Evolutionary conservation across 306 rosid genomes (phyloP).

Genomic region (cucumber (Cucumis sativus)): DNA sequence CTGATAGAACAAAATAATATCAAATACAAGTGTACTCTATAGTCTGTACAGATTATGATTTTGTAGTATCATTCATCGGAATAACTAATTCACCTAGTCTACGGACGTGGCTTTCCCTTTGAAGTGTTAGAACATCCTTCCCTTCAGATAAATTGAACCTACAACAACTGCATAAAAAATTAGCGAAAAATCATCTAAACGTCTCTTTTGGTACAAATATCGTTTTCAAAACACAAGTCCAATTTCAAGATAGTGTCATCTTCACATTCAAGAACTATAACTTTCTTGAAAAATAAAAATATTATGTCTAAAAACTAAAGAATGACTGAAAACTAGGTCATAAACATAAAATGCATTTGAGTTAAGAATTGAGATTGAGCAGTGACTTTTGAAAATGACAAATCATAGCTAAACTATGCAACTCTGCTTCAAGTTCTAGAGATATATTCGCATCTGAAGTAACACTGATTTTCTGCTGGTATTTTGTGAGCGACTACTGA

Average conservation of each 20-base stretch:
- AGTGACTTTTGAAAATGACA: neutral
- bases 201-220: neutral
- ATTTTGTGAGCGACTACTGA: neutral
- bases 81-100: conserved; percentile 37
- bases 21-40: neutral
- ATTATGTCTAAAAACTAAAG: neutral
- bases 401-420: neutral
- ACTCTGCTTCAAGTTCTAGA: neutral
- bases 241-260: neutral
- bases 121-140: conserved; percentile 52
- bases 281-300: neutral
- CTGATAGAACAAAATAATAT: conserved; percentile 24
- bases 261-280: neutral
- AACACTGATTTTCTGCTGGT: neutral
- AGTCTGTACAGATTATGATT: neutral
- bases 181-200: neutral
- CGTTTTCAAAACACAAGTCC: neutral
- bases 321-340: neutral
- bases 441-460: neutral
- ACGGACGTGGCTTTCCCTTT: conserved; percentile 37
- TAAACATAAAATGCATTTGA: neutral
- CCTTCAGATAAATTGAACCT: conserved; percentile 40
- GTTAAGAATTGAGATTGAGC: neutral
- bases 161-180: conserved; percentile 37
- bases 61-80: neutral